Conservation (phyloP, 2,329 filamentous ascomycete species). For the Aspergillus pseudoglaucus region DNA sequence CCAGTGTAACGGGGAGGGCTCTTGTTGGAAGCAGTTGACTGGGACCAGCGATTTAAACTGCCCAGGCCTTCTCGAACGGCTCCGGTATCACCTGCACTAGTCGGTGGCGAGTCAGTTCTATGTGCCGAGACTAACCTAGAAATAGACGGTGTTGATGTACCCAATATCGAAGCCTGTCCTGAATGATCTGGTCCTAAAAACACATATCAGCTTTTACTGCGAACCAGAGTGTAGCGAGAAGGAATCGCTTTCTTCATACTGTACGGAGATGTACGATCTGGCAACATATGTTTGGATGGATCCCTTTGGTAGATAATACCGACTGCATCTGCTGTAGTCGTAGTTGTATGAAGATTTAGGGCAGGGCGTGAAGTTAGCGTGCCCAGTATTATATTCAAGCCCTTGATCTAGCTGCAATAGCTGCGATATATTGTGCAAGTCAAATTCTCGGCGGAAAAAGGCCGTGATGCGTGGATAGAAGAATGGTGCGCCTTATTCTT, state of each 20-base stretch:
- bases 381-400: not conserved
- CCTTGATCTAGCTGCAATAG: not conserved
- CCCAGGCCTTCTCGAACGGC: slow-evolving; percentile 40
- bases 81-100: slow-evolving; percentile 10
- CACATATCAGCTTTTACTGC: not conserved
- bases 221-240: not conserved
- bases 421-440: not conserved
- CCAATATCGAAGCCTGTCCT: slow-evolving; percentile 1
- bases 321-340: not conserved
- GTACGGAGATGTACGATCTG: not conserved
- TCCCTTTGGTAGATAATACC: not conserved
- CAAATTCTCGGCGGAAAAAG: not conserved
- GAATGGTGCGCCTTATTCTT: not conserved
- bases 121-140: not conserved
- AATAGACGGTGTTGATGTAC: slow-evolving; percentile 5
- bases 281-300: slow-evolving; percentile 1
- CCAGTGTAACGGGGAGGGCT: slow-evolving; percentile 17
- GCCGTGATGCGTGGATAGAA: not conserved
- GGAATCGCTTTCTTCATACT: not conserved
- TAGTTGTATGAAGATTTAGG: slow-evolving; percentile 1
- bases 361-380: not conserved
- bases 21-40: slow-evolving; percentile 48
- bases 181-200: not conserved
- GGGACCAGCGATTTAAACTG: slow-evolving; percentile 54
- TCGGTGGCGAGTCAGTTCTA: slow-evolving; percentile 6